Evolutionary conservation across 768 basidiomycete species (phyloP).

Genomic region (Porphyrellus cyaneotinctus): DNA sequence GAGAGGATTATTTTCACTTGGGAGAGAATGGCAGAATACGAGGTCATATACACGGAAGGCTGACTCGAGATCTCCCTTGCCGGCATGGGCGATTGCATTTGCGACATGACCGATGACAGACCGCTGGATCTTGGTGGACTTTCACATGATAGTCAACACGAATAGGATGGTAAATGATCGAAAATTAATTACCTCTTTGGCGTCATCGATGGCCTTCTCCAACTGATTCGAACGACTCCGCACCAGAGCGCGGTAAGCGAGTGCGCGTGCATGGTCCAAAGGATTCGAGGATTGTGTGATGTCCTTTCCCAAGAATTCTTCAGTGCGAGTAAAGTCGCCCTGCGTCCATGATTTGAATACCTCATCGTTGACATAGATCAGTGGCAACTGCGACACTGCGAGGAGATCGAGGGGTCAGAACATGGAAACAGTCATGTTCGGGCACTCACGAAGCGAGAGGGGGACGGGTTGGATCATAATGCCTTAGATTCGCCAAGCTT

Average conservation of each 20-base stretch:
- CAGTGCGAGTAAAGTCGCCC: not conserved
- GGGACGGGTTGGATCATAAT: too few relatives aligned
- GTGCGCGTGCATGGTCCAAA: not conserved
- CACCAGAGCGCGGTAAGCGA: not conserved
- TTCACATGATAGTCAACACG: not conserved
- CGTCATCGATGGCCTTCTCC: constrained; percentile 3
- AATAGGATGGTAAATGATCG: rapidly evolving
- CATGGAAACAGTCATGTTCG: rapidly evolving
- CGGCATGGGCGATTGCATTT: not conserved
- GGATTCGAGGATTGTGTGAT: not conserved
- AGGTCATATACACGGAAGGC: constrained; percentile 4
- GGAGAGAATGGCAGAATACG: not conserved
- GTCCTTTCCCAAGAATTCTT: constrained; percentile 1
- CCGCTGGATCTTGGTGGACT: constrained; percentile 5
- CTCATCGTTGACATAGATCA: not conserved
- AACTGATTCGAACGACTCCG: not conserved
- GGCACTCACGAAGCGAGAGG: not conserved
- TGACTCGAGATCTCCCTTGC: not conserved
- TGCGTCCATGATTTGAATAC: constrained; percentile 1
- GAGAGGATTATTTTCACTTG: constrained; percentile 1
- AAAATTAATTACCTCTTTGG: not conserved
- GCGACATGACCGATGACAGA: constrained; percentile 13
- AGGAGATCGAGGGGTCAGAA: not conserved
- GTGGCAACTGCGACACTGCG: not conserved
- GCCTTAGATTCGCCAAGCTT: not conserved